phyloP scores from a whole-genome alignment of 2,329 filamentous ascomycete species.

The Fusarium sp. region DNA sequence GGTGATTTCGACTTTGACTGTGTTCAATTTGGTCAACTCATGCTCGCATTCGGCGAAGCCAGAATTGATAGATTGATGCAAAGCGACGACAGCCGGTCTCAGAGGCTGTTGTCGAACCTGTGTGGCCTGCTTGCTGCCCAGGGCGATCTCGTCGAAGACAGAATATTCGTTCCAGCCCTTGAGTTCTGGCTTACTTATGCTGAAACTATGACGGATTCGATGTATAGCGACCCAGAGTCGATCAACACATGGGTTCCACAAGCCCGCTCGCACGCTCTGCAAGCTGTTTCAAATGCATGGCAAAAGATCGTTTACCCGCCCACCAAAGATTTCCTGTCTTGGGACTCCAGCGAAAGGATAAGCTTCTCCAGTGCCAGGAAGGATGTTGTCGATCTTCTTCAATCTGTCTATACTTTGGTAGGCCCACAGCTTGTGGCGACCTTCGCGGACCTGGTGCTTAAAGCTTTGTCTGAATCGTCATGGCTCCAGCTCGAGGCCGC shows the following conservation, averaged over 20 bases:
- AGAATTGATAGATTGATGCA: constrained; percentile 70
- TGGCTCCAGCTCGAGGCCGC: constrained; percentile 72
- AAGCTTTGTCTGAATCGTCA: constrained; percentile 59
- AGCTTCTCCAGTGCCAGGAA: constrained; percentile 79
- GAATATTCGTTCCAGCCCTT: constrained; percentile 77
- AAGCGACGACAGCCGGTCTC: constrained; percentile 60
- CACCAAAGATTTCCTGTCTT: constrained; percentile 65
- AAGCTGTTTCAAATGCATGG: constrained; percentile 74
- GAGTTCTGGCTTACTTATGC: constrained; percentile 86
- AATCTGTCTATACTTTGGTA: constrained; percentile 74
- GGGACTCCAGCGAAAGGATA: constrained; percentile 76
- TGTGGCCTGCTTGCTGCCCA: constrained; percentile 73
- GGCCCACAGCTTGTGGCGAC: constrained; percentile 66
- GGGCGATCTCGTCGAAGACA: constrained; percentile 76
- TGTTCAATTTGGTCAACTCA: constrained; percentile 72
- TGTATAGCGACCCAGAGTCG: constrained; percentile 62
- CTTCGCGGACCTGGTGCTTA: constrained; percentile 67
- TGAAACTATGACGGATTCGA: constrained; percentile 71
- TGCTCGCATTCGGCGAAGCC: constrained; percentile 76
- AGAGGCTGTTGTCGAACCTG: constrained; percentile 67
- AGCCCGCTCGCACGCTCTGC: constrained; percentile 69
- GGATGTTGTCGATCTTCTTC: constrained; percentile 82
- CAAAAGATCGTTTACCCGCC: constrained; percentile 76
- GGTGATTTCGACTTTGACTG: constrained; percentile 73
- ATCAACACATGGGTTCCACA: constrained; percentile 66